Conservation (phyloP, 768 basidiomycete genomes). For the Phlebiopsis flavidoalba region DNA sequence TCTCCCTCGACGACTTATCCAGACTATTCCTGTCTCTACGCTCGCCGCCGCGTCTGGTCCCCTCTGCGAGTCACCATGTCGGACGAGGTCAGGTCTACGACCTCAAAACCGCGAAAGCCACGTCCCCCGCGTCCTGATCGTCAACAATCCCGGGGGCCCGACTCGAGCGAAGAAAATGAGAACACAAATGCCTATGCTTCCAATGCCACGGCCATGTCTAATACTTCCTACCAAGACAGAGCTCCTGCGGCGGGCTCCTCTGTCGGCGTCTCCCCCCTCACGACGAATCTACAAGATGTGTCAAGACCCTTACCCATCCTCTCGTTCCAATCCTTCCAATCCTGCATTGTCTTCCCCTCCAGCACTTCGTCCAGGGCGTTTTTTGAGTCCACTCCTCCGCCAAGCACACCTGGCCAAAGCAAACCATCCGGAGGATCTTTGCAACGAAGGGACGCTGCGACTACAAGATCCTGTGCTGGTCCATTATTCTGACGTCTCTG, state of each 20-base stretch:
- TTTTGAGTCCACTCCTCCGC: conserved; percentile 67
- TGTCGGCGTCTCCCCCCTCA: conserved; percentile 31
- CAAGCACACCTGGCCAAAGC: conserved; percentile 54
- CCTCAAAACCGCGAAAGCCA: conserved; percentile 26
- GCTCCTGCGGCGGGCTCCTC: conserved; percentile 19
- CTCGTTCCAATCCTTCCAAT: conserved; percentile 47
- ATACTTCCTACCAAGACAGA: conserved; percentile 21
- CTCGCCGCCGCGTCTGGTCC: conserved; percentile 11
- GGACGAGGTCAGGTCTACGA: conserved; percentile 46
- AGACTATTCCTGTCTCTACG: not conserved
- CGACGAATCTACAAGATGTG: conserved; percentile 15
- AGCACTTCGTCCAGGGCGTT: conserved; percentile 59
- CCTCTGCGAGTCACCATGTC: conserved; percentile 39
- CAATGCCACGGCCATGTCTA: conserved; percentile 21
- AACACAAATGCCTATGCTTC: not conserved
- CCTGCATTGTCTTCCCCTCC: conserved; percentile 65
- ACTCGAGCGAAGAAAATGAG: conserved; percentile 29
- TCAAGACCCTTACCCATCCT: conserved; percentile 22
- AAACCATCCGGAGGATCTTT: conserved; percentile 37
- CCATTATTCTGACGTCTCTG: conserved; percentile 14
- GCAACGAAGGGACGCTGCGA: conserved; percentile 33
- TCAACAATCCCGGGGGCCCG: conserved; percentile 61
- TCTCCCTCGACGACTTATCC: not conserved
- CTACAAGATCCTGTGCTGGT: conserved; percentile 20
- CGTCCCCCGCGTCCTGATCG: conserved; percentile 41